Percentiles rank a stretch among this genome's conserved stretches.
phyloP scores from a whole-genome alignment of 2,329 filamentous ascomycete genomes.

The Mollisia scopiformis region DNA sequence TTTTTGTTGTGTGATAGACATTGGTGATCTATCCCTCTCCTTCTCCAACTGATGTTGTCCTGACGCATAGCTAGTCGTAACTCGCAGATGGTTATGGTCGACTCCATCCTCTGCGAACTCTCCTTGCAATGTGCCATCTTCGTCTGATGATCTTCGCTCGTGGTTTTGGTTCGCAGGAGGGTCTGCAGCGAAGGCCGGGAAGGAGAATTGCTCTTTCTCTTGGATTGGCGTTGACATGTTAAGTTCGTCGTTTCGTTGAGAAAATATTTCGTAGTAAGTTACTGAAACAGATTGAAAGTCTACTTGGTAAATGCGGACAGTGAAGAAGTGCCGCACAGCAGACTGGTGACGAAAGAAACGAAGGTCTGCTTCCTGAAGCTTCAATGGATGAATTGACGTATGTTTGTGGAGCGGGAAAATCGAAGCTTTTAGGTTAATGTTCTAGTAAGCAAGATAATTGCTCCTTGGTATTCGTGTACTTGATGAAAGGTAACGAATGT shows the following conservation, averaged over 20 bases:
- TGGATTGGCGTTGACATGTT: slow-evolving; percentile 34
- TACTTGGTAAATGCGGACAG: neutral
- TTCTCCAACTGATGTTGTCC: slow-evolving; percentile 29
- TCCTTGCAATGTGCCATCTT: slow-evolving; percentile 36
- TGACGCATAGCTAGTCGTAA: slow-evolving; percentile 46
- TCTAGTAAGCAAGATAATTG: neutral
- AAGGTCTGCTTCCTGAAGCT: slow-evolving; percentile 1
- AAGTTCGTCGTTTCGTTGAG: neutral
- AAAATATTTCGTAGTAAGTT: neutral
- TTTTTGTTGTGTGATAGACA: slow-evolving; percentile 57
- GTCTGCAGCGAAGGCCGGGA: slow-evolving; percentile 33
- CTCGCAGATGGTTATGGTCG: slow-evolving; percentile 48
- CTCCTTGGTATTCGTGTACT: slow-evolving; percentile 1
- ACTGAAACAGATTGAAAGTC: neutral
- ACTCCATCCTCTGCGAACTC: slow-evolving; percentile 26
- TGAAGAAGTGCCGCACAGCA: neutral
- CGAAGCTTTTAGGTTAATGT: neutral
- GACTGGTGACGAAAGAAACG: slow-evolving; percentile 9
- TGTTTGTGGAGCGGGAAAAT: neutral
- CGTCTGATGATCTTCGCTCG: slow-evolving; percentile 34
- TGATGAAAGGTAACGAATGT: slow-evolving; percentile 15
- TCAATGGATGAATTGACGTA: neutral
- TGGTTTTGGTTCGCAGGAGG: slow-evolving; percentile 6
- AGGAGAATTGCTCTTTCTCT: slow-evolving; percentile 37
- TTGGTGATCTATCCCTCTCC: slow-evolving; percentile 29